phyloP scores from a whole-genome alignment of 2,329 filamentous ascomycete species.

The Sporothrix pallida region DNA sequence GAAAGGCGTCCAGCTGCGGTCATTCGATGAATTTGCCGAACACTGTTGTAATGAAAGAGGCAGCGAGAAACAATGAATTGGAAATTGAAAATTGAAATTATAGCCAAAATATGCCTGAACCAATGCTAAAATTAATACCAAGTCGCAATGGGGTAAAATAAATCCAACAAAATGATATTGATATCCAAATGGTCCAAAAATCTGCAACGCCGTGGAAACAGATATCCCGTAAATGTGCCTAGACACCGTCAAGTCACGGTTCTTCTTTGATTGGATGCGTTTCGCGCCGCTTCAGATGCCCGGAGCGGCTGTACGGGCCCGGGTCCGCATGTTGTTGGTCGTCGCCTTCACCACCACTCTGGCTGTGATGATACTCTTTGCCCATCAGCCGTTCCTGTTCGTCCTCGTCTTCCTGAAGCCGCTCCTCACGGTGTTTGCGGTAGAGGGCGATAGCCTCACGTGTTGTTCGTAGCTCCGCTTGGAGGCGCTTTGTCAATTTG shows the following conservation, averaged over 20 bases:
- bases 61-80: background rate
- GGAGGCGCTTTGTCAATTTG: conserved; percentile 62
- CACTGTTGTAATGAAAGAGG: too few species aligned
- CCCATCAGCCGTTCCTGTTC: background rate
- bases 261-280: conserved; percentile 34
- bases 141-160: background rate
- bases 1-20: too few species aligned
- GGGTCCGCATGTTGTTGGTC: background rate
- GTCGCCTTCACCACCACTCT: background rate
- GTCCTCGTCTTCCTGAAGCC: background rate
- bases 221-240: background rate
- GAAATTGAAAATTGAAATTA: background rate
- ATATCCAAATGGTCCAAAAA: background rate
- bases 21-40: too few species aligned
- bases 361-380: background rate
- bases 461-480: conserved; percentile 52
- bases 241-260: background rate
- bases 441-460: conserved; percentile 17
- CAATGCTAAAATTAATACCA: background rate
- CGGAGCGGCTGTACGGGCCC: conserved; percentile 25
- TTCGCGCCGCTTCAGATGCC: conserved; percentile 18
- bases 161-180: background rate
- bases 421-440: background rate
- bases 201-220: background rate
- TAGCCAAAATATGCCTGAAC: background rate